Evolutionary conservation across 75 land plant genomes (phyloP).

Genomic region (Selaginella tamariscina): DNA sequence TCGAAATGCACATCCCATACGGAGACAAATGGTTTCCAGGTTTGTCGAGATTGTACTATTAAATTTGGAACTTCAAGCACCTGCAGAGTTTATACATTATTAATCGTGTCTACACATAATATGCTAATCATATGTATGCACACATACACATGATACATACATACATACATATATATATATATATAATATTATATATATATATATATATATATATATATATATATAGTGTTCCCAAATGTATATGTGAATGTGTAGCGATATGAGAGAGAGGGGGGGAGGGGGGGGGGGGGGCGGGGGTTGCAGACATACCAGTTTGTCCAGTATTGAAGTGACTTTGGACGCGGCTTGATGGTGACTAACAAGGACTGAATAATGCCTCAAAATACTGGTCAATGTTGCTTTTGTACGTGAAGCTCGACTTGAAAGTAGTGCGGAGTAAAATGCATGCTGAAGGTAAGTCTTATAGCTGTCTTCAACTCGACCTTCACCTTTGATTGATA

Average conservation of each 20-base stretch:
- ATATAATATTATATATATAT: too few relatives aligned
- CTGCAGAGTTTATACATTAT: slow-evolving; percentile 24
- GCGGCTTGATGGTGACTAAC: not conserved
- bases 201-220: too few relatives aligned
- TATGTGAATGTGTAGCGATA: too few relatives aligned
- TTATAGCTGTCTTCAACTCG: not conserved
- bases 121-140: too few relatives aligned
- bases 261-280: too few relatives aligned
- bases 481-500: not conserved
- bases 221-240: too few relatives aligned
- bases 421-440: not conserved
- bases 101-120: not conserved
- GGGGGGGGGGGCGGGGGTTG: too few relatives aligned
- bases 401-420: not conserved
- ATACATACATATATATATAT: too few relatives aligned
- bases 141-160: too few relatives aligned
- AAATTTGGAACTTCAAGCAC: slow-evolving; percentile 63
- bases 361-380: not conserved
- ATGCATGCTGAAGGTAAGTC: not conserved
- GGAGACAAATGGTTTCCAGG: slow-evolving; percentile 80
- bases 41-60: slow-evolving; percentile 51
- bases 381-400: not conserved
- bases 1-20: slow-evolving; percentile 71
- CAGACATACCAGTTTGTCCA: not conserved
- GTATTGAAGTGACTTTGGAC: not conserved